Evolutionary conservation across 2,329 filamentous ascomycete species (phyloP), one percentile per base, ranked within the genome.

Genomic region (Gnomoniopsis smithogilvyi): DNA sequence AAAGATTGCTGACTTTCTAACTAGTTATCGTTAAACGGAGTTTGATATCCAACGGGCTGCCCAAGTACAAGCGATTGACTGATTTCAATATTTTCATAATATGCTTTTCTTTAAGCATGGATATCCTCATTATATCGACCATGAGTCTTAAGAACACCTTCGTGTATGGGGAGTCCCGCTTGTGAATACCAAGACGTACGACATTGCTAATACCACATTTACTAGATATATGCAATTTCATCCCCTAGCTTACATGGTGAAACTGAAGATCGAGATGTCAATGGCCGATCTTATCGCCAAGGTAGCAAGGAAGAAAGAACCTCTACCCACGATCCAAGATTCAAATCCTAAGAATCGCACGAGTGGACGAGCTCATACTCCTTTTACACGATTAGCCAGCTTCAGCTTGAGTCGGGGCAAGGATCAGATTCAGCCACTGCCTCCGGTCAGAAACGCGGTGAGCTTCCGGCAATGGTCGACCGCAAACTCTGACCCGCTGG

Each of bases 251-350:
- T 79, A 78, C 63, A 68, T 77, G 15, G 74, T 78, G 46, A 79
- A 79, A 58, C 70, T 79, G 21, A 74, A 79, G 62, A 79, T 79
- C 63, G 77, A 79, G 63, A 73, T 79, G 70, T 73, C 71, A 12
- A 78, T 79, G 75, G 75, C 77, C 58, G 74, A 75, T 58, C 72
- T 79, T n/a, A 78, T 79, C 63, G 72, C 62, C 36, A 70, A 69
- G 57, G 64, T 72, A 21, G 54, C 47, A 11, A 56, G 51, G 54
- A 50, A 56, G 45, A 48, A 41, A 45, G 34, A 51, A 33, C 54
- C 34, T 22, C 22, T 56, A 11, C 46, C 54, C 12, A 56, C 54
- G 1, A 36, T 51, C 36, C 30, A 22, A 17, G 12, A 51, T 22
- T 33, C 43, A 17, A 26, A 17, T 41, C 7, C 47, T 21, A 14